Conservation (phyloP, 306 rosid species). For the Begonia loranthoides region DNA sequence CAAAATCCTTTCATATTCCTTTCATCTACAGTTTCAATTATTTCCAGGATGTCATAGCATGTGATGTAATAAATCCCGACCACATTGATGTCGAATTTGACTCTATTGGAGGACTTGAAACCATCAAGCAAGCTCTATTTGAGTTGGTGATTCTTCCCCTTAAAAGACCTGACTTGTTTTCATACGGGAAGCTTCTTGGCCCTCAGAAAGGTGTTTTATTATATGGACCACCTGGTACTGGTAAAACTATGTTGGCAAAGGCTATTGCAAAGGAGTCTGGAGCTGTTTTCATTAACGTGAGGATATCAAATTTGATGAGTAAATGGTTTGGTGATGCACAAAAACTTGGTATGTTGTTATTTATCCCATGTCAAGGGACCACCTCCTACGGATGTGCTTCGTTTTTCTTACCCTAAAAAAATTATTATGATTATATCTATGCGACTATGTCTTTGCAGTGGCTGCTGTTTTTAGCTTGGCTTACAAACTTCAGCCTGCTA, state of each 20-base stretch:
- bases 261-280: slow-evolving; percentile 96
- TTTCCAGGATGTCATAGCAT: slow-evolving; percentile 84
- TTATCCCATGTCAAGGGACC: background rate
- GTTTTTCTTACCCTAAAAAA: background rate
- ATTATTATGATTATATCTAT: slow-evolving; percentile 1
- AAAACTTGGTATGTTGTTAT: slow-evolving; percentile 64
- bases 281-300: slow-evolving; percentile 88
- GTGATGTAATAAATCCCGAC: slow-evolving; percentile 95
- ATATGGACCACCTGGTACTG: slow-evolving; percentile 97
- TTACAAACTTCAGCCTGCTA: slow-evolving; percentile 92
- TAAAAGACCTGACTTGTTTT: slow-evolving; percentile 67
- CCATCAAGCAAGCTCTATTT: slow-evolving; percentile 61
- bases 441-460: slow-evolving; percentile 37
- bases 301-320: slow-evolving; percentile 96
- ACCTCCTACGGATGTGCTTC: no score
- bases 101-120: slow-evolving; percentile 80
- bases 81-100: slow-evolving; percentile 78
- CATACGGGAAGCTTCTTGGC: slow-evolving; percentile 78
- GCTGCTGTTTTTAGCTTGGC: slow-evolving; percentile 97
- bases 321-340: slow-evolving; percentile 99
- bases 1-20: no score
- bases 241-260: slow-evolving; percentile 99
- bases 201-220: slow-evolving; percentile 92
- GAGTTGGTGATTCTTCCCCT: slow-evolving; percentile 92
- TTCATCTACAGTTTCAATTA: background rate